phyloP scores from a whole-genome alignment of 805 yeast genomes.

The Kodamaea laetipori region DNA sequence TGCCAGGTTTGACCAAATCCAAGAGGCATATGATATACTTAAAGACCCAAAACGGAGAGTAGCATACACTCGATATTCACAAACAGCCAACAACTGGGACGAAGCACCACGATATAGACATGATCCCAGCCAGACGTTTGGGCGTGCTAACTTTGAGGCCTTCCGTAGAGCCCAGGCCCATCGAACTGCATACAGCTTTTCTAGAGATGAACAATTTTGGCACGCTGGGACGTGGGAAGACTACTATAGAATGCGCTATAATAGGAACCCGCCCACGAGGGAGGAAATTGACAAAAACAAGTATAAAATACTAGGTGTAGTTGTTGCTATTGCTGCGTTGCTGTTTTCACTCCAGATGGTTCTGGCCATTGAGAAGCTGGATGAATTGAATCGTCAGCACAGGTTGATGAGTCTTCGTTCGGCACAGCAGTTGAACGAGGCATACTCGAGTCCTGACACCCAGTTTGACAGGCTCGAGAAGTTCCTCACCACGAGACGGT shows the following conservation, averaged over 20 bases:
- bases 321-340: constrained; percentile 39
- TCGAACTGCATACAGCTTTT: constrained; percentile 32
- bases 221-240: constrained; percentile 69
- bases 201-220: constrained; percentile 51
- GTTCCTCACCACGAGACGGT: constrained; percentile 36
- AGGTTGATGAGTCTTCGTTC: constrained; percentile 24
- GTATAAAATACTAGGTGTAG: constrained; percentile 44
- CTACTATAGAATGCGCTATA: constrained; percentile 46
- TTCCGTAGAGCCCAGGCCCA: constrained; percentile 42
- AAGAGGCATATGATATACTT: constrained; percentile 41
- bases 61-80: constrained; percentile 30
- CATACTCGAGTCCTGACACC: constrained; percentile 16
- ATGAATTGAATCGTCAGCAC: constrained; percentile 30
- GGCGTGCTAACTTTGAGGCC: constrained; percentile 29
- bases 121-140: constrained; percentile 13
- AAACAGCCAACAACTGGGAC: constrained; percentile 21
- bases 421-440: neutral
- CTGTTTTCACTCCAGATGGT: constrained; percentile 44
- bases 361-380: constrained; percentile 38
- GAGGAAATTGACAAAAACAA: constrained; percentile 44
- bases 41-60: constrained; percentile 52
- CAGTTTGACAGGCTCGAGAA: constrained; percentile 36
- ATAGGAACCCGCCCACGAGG: constrained; percentile 41
- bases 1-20: constrained; percentile 33
- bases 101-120: constrained; percentile 12